Conservation (phyloP, 1,284 basidiomycete species). For the Heterobasidion occidentale region DNA sequence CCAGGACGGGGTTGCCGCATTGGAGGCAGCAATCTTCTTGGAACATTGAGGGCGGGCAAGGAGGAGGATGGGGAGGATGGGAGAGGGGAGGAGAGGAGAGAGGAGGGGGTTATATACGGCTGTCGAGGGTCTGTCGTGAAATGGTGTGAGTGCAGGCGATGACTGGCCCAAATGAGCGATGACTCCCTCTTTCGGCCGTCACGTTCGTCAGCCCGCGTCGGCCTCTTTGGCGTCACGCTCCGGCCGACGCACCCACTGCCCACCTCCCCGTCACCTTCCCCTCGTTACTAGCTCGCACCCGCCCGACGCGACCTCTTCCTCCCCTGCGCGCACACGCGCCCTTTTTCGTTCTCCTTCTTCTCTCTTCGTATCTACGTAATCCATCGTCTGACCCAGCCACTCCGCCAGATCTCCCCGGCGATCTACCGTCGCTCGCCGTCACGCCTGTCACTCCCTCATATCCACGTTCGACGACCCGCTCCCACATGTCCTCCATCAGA, state of each 20-base stretch:
- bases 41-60: slow-evolving; percentile 39
- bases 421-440: too few relatives aligned
- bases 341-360: not conserved
- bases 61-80: not conserved
- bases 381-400: too few relatives aligned
- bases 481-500: not conserved
- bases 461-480: not conserved
- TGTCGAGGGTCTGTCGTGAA: not conserved
- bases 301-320: too few relatives aligned
- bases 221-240: not conserved
- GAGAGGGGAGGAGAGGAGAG: not conserved
- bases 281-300: not conserved
- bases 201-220: not conserved
- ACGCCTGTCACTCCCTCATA: not conserved
- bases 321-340: not conserved
- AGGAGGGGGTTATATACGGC: not conserved
- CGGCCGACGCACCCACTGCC: not conserved
- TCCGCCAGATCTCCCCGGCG: too few relatives aligned
- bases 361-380: too few relatives aligned
- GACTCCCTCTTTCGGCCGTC: not conserved
- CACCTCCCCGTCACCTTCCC: not conserved
- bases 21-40: slow-evolving; percentile 70
- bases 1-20: slow-evolving; percentile 53
- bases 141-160: not conserved
- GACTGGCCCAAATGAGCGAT: not conserved